These are phyloP conservation scores for Verticillium longisporum DNA, from an alignment of 2,329 filamentous ascomycete species.

Conservation along the genomic window DNA sequence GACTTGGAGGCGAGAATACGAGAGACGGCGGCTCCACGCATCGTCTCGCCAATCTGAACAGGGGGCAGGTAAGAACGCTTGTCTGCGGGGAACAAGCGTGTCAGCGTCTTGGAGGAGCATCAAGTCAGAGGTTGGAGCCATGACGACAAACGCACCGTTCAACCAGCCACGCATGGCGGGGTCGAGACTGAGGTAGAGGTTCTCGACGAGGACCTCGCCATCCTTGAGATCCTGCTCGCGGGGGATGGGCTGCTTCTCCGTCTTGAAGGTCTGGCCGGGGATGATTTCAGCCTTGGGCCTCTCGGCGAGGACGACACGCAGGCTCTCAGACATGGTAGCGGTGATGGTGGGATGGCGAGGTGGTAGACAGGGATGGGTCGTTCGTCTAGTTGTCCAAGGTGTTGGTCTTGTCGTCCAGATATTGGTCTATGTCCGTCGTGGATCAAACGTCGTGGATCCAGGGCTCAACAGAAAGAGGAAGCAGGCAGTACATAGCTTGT, in stretches of 20 bases:
- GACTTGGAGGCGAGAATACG: slow-evolving; percentile 57
- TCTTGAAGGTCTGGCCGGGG: slow-evolving; percentile 57
- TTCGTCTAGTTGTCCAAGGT: no score
- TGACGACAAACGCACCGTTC: slow-evolving; percentile 33
- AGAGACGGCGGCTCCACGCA: slow-evolving; percentile 57
- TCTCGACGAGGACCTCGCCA: slow-evolving; percentile 56
- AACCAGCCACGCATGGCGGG: slow-evolving; percentile 73
- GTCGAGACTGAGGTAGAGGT: slow-evolving; percentile 61
- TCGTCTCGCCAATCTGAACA: slow-evolving; percentile 59
- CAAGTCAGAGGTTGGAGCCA: neutral
- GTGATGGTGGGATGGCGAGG: neutral
- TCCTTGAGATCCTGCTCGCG: slow-evolving; percentile 48
- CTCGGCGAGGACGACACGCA: slow-evolving; percentile 54
- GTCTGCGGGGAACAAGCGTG: slow-evolving; percentile 21
- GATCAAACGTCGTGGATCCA: no score
- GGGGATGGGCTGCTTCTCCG: slow-evolving; percentile 44
- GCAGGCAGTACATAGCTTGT: neutral
- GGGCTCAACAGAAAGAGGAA: neutral
- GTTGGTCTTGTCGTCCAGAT: no score
- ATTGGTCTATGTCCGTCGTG: no score
- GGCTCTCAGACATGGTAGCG: slow-evolving; percentile 36
- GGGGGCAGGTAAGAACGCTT: slow-evolving; percentile 57
- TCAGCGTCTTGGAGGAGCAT: neutral
- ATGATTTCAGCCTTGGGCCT: slow-evolving; percentile 55
- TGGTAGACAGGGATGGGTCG: no score